These are phyloP conservation scores for Phytopythium boreale DNA, from an alignment of 352 stramenopile genomes.

Conservation along the genomic window DNA sequence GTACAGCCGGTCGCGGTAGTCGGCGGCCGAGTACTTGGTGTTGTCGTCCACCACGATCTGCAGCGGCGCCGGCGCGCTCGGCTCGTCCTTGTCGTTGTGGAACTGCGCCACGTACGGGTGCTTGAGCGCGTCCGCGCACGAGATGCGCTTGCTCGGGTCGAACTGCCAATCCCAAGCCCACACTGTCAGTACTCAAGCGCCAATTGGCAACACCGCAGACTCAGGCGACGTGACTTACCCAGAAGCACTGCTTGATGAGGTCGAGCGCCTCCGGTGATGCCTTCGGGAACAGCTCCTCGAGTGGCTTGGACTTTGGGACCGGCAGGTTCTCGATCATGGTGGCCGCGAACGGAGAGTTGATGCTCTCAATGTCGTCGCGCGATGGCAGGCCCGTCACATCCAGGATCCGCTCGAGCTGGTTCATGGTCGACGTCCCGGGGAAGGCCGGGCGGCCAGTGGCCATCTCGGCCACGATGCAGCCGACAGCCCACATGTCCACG, in stretches of 20 bases:
- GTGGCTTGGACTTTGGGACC: slow-evolving; percentile 57
- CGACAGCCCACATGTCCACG: slow-evolving; percentile 93
- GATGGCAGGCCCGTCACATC: slow-evolving; percentile 91
- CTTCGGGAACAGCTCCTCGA: slow-evolving; percentile 89
- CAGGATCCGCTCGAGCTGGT: slow-evolving; percentile 96
- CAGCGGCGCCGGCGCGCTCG: slow-evolving; percentile 53
- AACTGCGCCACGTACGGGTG: slow-evolving; percentile 95
- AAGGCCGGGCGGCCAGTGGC: slow-evolving; percentile 91
- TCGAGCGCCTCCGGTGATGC: slow-evolving; percentile 86
- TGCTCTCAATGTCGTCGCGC: slow-evolving; percentile 88
- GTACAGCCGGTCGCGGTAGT: slow-evolving; percentile 93
- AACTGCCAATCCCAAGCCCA: slow-evolving; percentile 64
- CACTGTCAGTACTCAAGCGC: no score
- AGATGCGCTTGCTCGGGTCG: slow-evolving; percentile 89
- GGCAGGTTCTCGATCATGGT: slow-evolving; percentile 93
- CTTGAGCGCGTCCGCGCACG: slow-evolving; percentile 83
- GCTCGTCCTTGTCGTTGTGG: slow-evolving; percentile 94
- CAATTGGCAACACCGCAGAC: no score
- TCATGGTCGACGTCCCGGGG: slow-evolving; percentile 94
- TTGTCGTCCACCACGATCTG: slow-evolving; percentile 94
- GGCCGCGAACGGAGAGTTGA: slow-evolving; percentile 91
- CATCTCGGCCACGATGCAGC: slow-evolving; percentile 95
- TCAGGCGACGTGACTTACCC: slow-evolving; percentile 29
- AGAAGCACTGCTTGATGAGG: slow-evolving; percentile 87
- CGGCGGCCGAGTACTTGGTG: slow-evolving; percentile 91